phyloP scores from a whole-genome alignment of 2,329 filamentous ascomycete species.

The Arthrobotrys conoides region DNA sequence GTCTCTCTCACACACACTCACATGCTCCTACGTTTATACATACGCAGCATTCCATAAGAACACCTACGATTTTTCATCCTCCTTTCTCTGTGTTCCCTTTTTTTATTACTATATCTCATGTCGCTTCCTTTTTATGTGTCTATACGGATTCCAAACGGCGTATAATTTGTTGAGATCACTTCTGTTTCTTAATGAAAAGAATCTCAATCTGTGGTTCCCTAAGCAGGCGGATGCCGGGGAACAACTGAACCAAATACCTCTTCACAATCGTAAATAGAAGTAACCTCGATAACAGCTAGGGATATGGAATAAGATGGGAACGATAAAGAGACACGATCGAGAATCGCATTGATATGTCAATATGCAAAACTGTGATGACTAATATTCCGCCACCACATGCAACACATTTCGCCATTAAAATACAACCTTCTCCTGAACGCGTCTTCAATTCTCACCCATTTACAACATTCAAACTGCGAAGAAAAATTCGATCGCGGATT shows the following conservation, averaged over 20 bases:
- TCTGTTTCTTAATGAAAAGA: constrained; percentile 58
- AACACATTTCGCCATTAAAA: constrained; percentile 53
- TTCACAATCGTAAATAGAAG: neutral
- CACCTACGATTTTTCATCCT: constrained; percentile 14
- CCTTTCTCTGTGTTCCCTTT: constrained; percentile 47
- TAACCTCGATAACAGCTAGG: neutral
- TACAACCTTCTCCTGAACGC: constrained; percentile 60
- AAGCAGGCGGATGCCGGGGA: constrained; percentile 46
- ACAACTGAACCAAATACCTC: constrained; percentile 29
- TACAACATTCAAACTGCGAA: constrained; percentile 25
- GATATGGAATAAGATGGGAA: neutral
- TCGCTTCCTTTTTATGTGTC: constrained; percentile 59
- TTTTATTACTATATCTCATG: constrained; percentile 57
- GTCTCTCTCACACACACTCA: constrained; percentile 33
- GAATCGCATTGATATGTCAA: neutral
- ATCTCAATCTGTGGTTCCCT: constrained; percentile 49
- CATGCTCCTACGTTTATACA: constrained; percentile 26
- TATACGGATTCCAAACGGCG: constrained; percentile 61
- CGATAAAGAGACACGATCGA: neutral
- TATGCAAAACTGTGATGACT: constrained; percentile 48
- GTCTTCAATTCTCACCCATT: constrained; percentile 30
- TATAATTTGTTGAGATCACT: constrained; percentile 59
- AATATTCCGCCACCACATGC: constrained; percentile 34
- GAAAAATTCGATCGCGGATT: neutral
- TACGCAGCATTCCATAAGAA: constrained; percentile 35